Base-by-base conservation (phyloP, 176 grass and related monocot species). In the Zoysia japonica region DNA sequence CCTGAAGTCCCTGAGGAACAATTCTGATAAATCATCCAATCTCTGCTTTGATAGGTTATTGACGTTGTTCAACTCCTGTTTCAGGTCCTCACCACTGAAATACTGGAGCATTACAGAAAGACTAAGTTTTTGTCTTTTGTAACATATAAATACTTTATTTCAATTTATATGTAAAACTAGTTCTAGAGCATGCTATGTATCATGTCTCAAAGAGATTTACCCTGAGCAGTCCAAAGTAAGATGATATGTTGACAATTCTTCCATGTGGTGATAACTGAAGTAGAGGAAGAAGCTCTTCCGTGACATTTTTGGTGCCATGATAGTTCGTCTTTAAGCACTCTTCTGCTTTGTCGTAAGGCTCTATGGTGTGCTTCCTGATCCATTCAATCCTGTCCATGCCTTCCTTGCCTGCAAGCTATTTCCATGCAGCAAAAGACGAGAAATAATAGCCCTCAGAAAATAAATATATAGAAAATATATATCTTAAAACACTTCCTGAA, bases 291-390 rank as follows among this genome's bases (percentile, higher is more conserved):
- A 87, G 61, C 16, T 84, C 87, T 65, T 87, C 67, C 0, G 87
- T 93, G 47, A 87, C 80, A 59, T 62, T 61, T 68, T 89, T 93
- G 20, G 77, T 64, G 43, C 90, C 90, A 17, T 59, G 49, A 71
- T 93, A 93, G 66, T 93, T 93, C 65, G 84, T 93, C 39, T 80
- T 68, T 64, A 93, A 44, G 74, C 84, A 89, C 61, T 89, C 77
- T 50, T 87, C 71, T 78, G 72, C 90, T 52, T 84, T 63, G 51
- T 75, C 73, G 43, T 85, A 85, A 60, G 81, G 72, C 68, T 87
- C 81, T 6, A 35, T 68, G 16, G 46, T 13, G 36, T 55, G 54
- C 19, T 80, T 42, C 61, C 51, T 47, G 36, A 82, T 5, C 87
- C 78, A 78, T 5, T 85, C 15, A 8, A 64, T 6, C 64, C n/a